Base-by-base conservation (phyloP, 2,329 filamentous ascomycete genomes). In the Epichloe sylvatica region DNA sequence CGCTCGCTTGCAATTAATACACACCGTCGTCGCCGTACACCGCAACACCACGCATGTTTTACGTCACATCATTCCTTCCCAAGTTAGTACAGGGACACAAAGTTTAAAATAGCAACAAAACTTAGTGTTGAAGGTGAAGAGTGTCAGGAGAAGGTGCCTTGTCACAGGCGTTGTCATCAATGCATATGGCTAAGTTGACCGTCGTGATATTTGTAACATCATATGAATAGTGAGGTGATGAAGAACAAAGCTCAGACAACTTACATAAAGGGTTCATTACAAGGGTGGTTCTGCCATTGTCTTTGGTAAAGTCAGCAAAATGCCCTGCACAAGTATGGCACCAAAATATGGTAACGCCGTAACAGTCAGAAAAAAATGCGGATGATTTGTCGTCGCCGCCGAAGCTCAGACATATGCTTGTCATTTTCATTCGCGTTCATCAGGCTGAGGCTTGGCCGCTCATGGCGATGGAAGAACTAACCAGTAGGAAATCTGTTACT, bases 331-430 rank as follows among this genome's bases (percentile, higher is more conserved):
- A 54, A 39, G 46, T 17, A n/a, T 40, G 33, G 42, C 52, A 51
- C 13, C 33, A 36, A 21, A 44, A 38, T 53, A 52, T 41, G 47
- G 51, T 45, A 48, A 46, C 33, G 48, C 48, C 52, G 51, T 49
- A 46, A 49, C 39, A 51, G 34, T 52, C 51, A 52, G 51, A 47
- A 55, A 56, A 60, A 60, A 38, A 46, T 50, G 52, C 52, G 54
- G 65, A 67, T 64, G 62, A 60, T 54, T 63, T 67, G 55, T 70
- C 67, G 60, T 70, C 67, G 62, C 66, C 54, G 68, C 67, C 72
- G 65, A 65, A 75, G 80, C 88, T 94, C 83, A 77, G 88, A 94
- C 87, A 94, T 94, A 94, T 94, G 87, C 87, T 94, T 94, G 88
- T 94, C 87, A 80, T 81, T 83, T 77, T 76, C 73, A 75, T 78